These are phyloP conservation scores for Gossypium mustelinum DNA, from an alignment of 345 rosid genomes.

Conservation along the genomic window DNA sequence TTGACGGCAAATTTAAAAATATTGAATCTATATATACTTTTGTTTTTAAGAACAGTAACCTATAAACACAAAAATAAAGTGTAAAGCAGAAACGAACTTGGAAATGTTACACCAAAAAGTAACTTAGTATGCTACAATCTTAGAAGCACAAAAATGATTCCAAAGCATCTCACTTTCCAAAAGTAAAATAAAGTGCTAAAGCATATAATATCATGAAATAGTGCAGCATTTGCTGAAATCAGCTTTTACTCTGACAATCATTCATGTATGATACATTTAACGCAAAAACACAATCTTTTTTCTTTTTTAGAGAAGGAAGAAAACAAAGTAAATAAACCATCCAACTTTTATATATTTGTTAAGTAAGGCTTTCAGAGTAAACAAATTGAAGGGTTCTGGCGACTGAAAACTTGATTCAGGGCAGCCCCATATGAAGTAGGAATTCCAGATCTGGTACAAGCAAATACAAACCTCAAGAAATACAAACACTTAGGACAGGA, in stretches of 20 bases:
- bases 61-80: neutral
- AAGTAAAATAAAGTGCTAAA: neutral
- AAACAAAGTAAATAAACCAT: too few species aligned
- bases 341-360: neutral
- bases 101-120: neutral
- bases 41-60: neutral
- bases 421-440: neutral
- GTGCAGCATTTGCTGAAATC: conserved; percentile 5
- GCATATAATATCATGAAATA: neutral
- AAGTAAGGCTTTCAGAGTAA: neutral
- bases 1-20: neutral
- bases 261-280: neutral
- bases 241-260: neutral
- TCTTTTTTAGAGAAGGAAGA: too few species aligned
- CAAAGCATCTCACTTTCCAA: conserved; percentile 3
- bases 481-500: neutral
- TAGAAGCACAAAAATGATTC: conserved; percentile 8
- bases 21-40: neutral
- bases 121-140: neutral
- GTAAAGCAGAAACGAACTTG: too few species aligned
- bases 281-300: too few species aligned
- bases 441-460: conserved; percentile 7
- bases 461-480: neutral
- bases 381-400: neutral
- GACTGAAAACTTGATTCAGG: neutral